Conservation (phyloP, 2,329 filamentous ascomycete genomes). For the Colletotrichum falcatum region DNA sequence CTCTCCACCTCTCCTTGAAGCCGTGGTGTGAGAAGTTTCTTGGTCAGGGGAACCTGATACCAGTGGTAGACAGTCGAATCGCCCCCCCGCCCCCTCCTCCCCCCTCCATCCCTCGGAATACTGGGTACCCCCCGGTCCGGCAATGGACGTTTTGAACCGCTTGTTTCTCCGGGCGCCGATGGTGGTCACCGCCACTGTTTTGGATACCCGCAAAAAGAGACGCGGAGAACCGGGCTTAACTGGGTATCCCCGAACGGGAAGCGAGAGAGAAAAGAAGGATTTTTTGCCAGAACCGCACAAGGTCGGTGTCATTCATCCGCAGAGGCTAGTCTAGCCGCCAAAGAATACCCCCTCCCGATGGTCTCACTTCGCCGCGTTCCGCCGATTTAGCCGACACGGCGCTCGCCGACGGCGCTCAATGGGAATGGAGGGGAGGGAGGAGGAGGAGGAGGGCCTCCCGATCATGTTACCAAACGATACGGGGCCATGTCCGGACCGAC, state of each 20-base stretch:
- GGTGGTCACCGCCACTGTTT: background rate
- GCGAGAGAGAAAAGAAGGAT: background rate
- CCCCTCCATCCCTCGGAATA: background rate
- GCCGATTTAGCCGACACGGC: slow-evolving; percentile 16
- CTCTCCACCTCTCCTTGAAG: background rate
- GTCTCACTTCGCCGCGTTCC: slow-evolving; percentile 34
- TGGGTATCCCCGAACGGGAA: background rate
- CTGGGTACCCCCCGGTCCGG: background rate
- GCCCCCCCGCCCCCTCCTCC: background rate
- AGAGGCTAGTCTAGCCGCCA: slow-evolving; percentile 5
- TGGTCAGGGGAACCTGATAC: slow-evolving; percentile 25
- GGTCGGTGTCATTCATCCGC: background rate
- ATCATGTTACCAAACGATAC: slow-evolving; percentile 33
- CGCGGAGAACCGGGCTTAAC: background rate
- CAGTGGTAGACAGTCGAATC: slow-evolving; percentile 2
- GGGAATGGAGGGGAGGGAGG: background rate
- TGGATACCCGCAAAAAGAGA: background rate
- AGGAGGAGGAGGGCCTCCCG: background rate
- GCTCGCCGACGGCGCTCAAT: slow-evolving; percentile 24
- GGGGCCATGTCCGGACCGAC: slow-evolving; percentile 7
- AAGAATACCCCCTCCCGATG: background rate
- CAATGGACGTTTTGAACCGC: slow-evolving; percentile 11
- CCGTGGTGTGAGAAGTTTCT: slow-evolving; percentile 26
- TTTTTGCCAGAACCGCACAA: background rate
- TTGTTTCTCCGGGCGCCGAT: slow-evolving; percentile 23